Base-by-base conservation (phyloP, 306 rosid genomes). In the Cucurbita pepo region DNA sequence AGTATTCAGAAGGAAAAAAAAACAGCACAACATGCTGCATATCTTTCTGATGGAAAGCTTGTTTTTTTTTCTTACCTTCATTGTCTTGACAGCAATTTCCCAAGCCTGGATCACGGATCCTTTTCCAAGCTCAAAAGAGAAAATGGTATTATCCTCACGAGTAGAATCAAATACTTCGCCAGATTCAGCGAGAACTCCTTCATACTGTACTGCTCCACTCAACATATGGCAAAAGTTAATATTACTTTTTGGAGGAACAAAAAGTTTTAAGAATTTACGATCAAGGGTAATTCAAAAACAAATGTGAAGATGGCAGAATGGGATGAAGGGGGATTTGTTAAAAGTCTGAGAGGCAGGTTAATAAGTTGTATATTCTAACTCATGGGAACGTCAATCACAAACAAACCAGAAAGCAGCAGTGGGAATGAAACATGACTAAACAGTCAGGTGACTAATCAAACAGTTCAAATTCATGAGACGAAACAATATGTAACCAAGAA, bases 111-210 rank as follows among this genome's bases (percentile, higher is more conserved):
- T 90, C 47, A 94, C 97, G 79, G 84, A 71, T 30, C 92, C 97
- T 84, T 87, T 89, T 76, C 98, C 98, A 40, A 94, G 21, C 88
- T 94, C 98, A 76, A 94, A 94, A 51, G 97, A 86, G 97, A 94
- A 94, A 40, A 90, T 38, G 7, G 97, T 83, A 81, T 94, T 90
- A 79, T 94, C 98, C 62, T 94, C 98, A 0, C 81, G 97, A 1
- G 98, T 94, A 18, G 97, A 87, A 79, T 94, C 98, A 72, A 94
- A 94, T 40, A 94, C 86, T 78, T 90, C 98, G 0, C 95, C 92
- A 15, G 90, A 85, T 66, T 89, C 97, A 72, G 88, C 90, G 57
- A 87, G 96, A 5, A 70, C 77, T 59, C 98, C 98, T 77, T 89
- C 98, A 72, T 94, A 94, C 65, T 94, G 98, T 63, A 94, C 98